phyloP scores from a whole-genome alignment of 495 filamentous ascomycete genomes.

The Penicillium canescens region DNA sequence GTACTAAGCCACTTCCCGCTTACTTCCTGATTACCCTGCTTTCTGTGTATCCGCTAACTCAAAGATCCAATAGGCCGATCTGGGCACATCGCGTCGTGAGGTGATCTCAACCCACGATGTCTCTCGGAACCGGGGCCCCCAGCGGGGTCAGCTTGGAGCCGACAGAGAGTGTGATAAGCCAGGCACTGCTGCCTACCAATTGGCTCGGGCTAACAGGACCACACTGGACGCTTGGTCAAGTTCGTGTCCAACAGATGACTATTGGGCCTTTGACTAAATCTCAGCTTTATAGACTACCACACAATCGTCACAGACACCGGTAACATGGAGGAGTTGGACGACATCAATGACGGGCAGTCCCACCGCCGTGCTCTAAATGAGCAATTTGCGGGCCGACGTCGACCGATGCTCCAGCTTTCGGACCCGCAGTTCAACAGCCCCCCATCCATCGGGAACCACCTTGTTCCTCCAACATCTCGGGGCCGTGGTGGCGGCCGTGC shows the following conservation, averaged over 20 bases:
- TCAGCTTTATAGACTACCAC: slow-evolving; percentile 23
- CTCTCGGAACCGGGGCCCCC: no score
- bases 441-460: neutral
- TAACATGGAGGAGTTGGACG: slow-evolving; percentile 29
- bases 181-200: slow-evolving; percentile 14
- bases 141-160: neutral
- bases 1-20: slow-evolving; percentile 10
- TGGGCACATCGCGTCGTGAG: slow-evolving; percentile 37
- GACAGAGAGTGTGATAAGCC: slow-evolving; percentile 24
- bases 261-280: neutral
- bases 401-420: neutral
- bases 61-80: slow-evolving; percentile 25
- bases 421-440: neutral
- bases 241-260: slow-evolving; percentile 13
- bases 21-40: neutral
- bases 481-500: slow-evolving; percentile 23
- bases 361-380: slow-evolving; percentile 30
- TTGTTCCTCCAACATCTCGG: neutral
- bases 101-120: slow-evolving; percentile 30
- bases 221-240: slow-evolving; percentile 30
- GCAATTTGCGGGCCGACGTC: slow-evolving; percentile 9
- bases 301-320: slow-evolving; percentile 25
- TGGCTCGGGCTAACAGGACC: slow-evolving; percentile 18
- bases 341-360: slow-evolving; percentile 34
- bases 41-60: neutral